Evolutionary conservation across 2,329 filamentous ascomycete genomes (phyloP).

Genomic region (Aureobasidium mangrovei): DNA sequence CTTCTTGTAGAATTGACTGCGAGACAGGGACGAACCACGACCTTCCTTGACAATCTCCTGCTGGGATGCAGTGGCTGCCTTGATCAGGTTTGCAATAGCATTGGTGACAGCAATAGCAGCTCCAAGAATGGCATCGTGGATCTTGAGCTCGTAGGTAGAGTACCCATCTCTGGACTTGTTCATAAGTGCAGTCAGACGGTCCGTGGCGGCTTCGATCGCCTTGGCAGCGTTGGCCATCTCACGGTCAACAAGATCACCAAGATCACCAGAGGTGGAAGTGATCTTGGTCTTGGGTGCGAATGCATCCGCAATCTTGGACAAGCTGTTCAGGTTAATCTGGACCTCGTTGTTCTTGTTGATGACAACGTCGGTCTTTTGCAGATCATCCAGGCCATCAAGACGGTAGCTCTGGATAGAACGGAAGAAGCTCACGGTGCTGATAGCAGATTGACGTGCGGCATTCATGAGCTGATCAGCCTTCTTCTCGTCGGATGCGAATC

Average conservation of each 20-base stretch:
- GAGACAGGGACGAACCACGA: slow-evolving; percentile 60
- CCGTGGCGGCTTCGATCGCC: slow-evolving; percentile 85
- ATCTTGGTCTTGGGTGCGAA: slow-evolving; percentile 89
- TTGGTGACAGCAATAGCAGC: slow-evolving; percentile 88
- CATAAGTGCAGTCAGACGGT: slow-evolving; percentile 80
- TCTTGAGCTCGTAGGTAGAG: slow-evolving; percentile 90
- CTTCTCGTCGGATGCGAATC: slow-evolving; percentile 91
- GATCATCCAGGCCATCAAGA: slow-evolving; percentile 77
- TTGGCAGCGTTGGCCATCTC: slow-evolving; percentile 91
- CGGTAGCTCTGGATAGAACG: slow-evolving; percentile 88
- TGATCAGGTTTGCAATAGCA: slow-evolving; percentile 89
- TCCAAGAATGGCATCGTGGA: slow-evolving; percentile 90
- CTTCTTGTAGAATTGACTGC: slow-evolving; percentile 80
- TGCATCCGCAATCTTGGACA: slow-evolving; percentile 86
- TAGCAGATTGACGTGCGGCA: slow-evolving; percentile 73
- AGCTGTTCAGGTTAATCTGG: slow-evolving; percentile 82
- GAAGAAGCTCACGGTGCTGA: slow-evolving; percentile 89
- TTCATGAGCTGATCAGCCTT: slow-evolving; percentile 80
- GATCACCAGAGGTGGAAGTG: slow-evolving; percentile 66
- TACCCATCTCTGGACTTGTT: slow-evolving; percentile 95
- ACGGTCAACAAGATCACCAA: slow-evolving; percentile 85
- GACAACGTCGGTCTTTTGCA: slow-evolving; percentile 93
- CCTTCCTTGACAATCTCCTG: slow-evolving; percentile 95
- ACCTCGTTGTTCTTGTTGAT: slow-evolving; percentile 97
- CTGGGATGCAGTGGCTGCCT: slow-evolving; percentile 85